Percentiles rank a stretch among this genome's conserved stretches.
phyloP scores from a whole-genome alignment of 164 flowering plant genomes.

The Cinnamomum micranthum region DNA sequence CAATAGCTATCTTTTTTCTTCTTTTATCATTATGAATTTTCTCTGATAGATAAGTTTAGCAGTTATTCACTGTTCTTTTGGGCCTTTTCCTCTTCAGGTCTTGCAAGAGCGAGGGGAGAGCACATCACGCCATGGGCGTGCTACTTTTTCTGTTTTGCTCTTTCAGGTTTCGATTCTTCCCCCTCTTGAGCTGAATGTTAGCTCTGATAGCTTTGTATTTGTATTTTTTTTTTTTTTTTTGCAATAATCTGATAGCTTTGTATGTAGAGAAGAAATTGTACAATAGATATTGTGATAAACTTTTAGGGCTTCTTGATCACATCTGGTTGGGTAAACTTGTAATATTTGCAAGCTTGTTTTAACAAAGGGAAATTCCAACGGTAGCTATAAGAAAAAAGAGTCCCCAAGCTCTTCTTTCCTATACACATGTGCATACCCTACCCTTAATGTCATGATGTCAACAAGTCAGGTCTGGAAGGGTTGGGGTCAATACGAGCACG shows the following conservation, averaged over 20 bases:
- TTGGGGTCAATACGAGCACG: too few species aligned
- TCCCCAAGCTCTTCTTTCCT: too few species aligned
- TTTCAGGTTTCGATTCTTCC: slow-evolving; percentile 62
- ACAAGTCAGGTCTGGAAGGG: too few species aligned
- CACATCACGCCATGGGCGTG: slow-evolving; percentile 99
- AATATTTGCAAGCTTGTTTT: background rate
- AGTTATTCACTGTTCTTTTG: background rate
- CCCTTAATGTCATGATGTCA: too few species aligned
- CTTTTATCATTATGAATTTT: too few species aligned
- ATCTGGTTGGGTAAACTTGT: background rate
- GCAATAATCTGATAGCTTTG: background rate
- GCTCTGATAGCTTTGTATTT: background rate
- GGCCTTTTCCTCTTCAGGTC: slow-evolving; percentile 43
- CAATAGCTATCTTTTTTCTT: too few species aligned
- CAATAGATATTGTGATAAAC: background rate
- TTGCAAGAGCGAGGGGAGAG: slow-evolving; percentile 99
- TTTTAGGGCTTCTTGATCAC: background rate
- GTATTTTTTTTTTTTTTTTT: too few species aligned
- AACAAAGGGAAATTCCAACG: background rate
- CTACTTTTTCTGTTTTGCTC: slow-evolving; percentile 95
- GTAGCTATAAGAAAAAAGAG: too few species aligned
- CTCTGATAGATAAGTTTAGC: background rate
- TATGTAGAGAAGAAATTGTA: background rate
- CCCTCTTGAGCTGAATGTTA: slow-evolving; percentile 5
- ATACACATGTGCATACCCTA: too few species aligned